Evolutionary conservation across 2,329 filamentous ascomycete species (phyloP).

Genomic region (Diaporthe sp.): DNA sequence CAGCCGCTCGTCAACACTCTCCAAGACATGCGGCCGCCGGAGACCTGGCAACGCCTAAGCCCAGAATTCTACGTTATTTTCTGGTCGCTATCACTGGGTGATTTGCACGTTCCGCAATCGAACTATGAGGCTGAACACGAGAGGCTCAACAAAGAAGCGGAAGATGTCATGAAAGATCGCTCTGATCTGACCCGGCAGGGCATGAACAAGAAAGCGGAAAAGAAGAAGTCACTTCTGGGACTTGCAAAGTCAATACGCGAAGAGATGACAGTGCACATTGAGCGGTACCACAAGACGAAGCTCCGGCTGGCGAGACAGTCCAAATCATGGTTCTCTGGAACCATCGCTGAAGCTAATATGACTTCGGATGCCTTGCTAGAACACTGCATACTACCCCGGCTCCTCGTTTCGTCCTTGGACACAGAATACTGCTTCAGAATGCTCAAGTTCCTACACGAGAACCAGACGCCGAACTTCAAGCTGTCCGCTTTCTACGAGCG

Average conservation of each 20-base stretch:
- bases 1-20: conserved; percentile 79
- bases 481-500: conserved; percentile 85
- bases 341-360: conserved; percentile 70
- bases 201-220: conserved; percentile 73
- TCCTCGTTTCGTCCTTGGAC: conserved; percentile 85
- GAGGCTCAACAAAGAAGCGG: conserved; percentile 73
- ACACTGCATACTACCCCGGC: conserved; percentile 90
- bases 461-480: conserved; percentile 86
- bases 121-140: conserved; percentile 83
- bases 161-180: conserved; percentile 75
- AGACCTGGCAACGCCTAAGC: conserved; percentile 76
- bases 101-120: conserved; percentile 79
- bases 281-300: conserved; percentile 74
- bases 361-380: conserved; percentile 85
- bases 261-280: conserved; percentile 78
- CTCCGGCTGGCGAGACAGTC: conserved; percentile 80
- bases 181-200: conserved; percentile 77
- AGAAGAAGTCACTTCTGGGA: conserved; percentile 75
- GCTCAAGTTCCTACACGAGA: conserved; percentile 87
- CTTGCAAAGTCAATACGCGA: conserved; percentile 76
- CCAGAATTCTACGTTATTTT: conserved; percentile 89
- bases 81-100: conserved; percentile 88
- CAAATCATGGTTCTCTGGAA: conserved; percentile 78
- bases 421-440: conserved; percentile 90
- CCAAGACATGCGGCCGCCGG: conserved; percentile 67